Conservation (phyloP, 2,329 filamentous ascomycete species). For the Cordyceps fumosorosea region DNA sequence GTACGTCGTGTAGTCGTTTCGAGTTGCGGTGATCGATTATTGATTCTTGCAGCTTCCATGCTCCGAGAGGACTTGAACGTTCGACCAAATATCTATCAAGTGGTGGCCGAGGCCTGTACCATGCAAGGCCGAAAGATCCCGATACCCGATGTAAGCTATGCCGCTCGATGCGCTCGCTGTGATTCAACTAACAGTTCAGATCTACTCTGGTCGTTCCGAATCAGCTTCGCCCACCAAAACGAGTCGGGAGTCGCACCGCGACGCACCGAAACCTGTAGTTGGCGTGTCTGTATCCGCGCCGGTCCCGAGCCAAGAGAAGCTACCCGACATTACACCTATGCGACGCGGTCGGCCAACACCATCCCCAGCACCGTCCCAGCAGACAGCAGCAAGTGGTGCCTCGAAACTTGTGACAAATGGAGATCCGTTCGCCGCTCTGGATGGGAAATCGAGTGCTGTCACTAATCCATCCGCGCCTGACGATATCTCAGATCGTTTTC, state of each 20-base stretch:
- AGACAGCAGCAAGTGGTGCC: conserved; percentile 44
- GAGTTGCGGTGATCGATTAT: neutral
- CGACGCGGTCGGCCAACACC: conserved; percentile 63
- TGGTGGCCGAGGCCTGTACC: conserved; percentile 74
- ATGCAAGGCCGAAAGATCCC: conserved; percentile 86
- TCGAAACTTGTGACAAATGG: conserved; percentile 61
- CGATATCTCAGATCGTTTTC: conserved; percentile 79
- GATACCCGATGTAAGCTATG: conserved; percentile 70
- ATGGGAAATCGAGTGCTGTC: conserved; percentile 47
- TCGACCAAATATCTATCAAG: conserved; percentile 91
- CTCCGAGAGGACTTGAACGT: conserved; percentile 70
- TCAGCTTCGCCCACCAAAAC: conserved; percentile 48
- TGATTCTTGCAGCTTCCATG: conserved; percentile 64
- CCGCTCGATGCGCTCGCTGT: conserved; percentile 11
- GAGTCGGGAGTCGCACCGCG: conserved; percentile 24
- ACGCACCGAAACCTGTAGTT: conserved; percentile 53
- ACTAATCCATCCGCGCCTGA: conserved; percentile 52
- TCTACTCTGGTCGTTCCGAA: conserved; percentile 53
- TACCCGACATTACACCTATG: conserved; percentile 93
- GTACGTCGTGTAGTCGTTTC: conserved; percentile 35
- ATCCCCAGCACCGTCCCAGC: conserved; percentile 27
- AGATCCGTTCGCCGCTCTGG: conserved; percentile 88
- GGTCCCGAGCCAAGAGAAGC: conserved; percentile 59
- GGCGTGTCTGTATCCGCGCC: conserved; percentile 79
- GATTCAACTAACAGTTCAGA: conserved; percentile 26